A percentile compares a stretch with the other conserved stretches of the same genome.
phyloP scores from a whole-genome alignment of 192 early-diverging fungal genomes.

The Coemansia sp. region DNA sequence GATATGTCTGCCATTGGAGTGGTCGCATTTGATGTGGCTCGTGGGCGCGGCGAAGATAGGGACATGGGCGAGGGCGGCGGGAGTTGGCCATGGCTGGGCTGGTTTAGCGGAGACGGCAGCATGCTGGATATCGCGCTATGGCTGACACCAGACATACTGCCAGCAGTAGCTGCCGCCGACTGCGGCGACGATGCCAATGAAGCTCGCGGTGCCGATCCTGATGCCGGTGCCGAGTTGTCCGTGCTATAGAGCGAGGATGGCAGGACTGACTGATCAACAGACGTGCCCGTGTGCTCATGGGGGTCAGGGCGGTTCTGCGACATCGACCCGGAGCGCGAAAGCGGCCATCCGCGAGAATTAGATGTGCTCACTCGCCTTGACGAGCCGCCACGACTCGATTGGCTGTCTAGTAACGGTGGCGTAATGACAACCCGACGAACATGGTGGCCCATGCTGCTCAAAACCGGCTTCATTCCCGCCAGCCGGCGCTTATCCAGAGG shows the following conservation, averaged over 20 bases:
- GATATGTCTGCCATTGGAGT: conserved; percentile 22
- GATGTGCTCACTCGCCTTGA: conserved; percentile 48
- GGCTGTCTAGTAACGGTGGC: conserved; percentile 38
- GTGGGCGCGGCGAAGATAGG: conserved; percentile 28
- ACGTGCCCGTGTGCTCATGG: conserved; percentile 5
- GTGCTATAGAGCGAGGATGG: conserved; percentile 1
- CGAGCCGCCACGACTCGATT: conserved; percentile 19
- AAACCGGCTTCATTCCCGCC: conserved; percentile 39
- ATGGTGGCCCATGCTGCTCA: conserved; percentile 41
- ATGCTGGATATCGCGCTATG: conserved; percentile 20
- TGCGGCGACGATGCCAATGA: background rate
- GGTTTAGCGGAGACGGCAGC: conserved; percentile 12
- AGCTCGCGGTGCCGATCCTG: background rate
- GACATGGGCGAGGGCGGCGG: conserved; percentile 42
- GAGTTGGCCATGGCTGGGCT: conserved; percentile 13
- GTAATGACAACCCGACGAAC: conserved; percentile 48
- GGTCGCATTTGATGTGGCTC: conserved; percentile 12
- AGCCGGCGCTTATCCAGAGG: conserved; percentile 53
- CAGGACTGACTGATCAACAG: background rate
- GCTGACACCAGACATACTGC: background rate
- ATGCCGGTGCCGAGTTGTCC: conserved; percentile 1
- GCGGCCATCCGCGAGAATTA: conserved; percentile 35
- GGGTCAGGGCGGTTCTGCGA: conserved; percentile 16
- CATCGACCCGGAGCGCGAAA: conserved; percentile 38
- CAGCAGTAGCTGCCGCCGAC: conserved; percentile 1